These are phyloP conservation scores for Colletotrichum sp. DNA, from an alignment of 2,329 filamentous ascomycete species.

Conservation along the genomic window DNA sequence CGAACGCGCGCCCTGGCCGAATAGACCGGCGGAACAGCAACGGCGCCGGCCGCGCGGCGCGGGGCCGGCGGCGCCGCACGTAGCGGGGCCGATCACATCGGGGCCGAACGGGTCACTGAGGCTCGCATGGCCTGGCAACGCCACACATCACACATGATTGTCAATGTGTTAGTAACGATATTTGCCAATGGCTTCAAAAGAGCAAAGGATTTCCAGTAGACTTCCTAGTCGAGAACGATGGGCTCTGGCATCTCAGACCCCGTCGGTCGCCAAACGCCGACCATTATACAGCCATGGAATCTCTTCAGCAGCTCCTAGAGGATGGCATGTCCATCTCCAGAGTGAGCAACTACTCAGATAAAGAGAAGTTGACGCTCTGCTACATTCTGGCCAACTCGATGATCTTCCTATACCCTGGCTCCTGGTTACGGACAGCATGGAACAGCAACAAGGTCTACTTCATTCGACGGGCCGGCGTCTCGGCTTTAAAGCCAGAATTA, in stretches of 20 bases:
- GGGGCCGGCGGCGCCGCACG: no score
- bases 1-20: no score
- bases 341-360: not conserved
- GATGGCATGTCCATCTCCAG: not conserved
- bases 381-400: not conserved
- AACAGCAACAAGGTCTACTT: not conserved
- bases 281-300: not conserved
- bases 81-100: no score
- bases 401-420: not conserved
- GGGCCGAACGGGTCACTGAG: no score
- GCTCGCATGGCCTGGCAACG: no score
- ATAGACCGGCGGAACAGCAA: no score
- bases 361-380: not conserved
- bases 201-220: not conserved
- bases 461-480: not conserved
- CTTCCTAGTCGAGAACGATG: not conserved
- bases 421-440: not conserved
- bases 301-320: not conserved
- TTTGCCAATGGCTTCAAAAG: not conserved
- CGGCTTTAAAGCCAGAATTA: not conserved
- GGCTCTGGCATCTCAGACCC: not conserved
- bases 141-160: not conserved
- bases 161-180: not conserved
- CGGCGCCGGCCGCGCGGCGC: no score
- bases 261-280: not conserved